Percentiles rank a stretch among this genome's conserved stretches.
phyloP scores from a whole-genome alignment of 1,139 yeast genomes.

The Lodderomyces theae region DNA sequence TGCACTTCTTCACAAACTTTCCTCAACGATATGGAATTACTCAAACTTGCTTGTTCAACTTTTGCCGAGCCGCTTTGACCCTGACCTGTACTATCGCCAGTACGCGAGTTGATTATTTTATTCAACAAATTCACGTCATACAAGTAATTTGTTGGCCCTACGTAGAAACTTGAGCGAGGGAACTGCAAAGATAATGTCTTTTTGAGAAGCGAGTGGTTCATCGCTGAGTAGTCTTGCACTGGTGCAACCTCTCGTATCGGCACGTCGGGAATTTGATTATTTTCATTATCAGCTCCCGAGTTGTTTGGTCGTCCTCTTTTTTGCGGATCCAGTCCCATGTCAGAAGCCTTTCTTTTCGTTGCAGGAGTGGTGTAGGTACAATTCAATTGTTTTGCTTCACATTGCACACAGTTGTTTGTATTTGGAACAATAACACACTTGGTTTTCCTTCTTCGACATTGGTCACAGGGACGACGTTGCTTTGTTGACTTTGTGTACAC shows the following conservation, averaged over 20 bases:
- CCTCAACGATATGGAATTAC: slow-evolving; percentile 55
- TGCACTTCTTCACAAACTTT: slow-evolving; percentile 66
- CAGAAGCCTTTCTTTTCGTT: slow-evolving; percentile 29
- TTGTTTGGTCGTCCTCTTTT: slow-evolving; percentile 17
- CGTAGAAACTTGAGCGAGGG: slow-evolving; percentile 73
- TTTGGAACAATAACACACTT: slow-evolving; percentile 64
- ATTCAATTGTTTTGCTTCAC: slow-evolving; percentile 64
- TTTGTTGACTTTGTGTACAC: slow-evolving; percentile 18
- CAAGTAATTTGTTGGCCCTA: slow-evolving; percentile 68
- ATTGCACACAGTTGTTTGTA: slow-evolving; percentile 59
- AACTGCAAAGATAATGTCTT: slow-evolving; percentile 55
- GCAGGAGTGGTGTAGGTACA: slow-evolving; percentile 52
- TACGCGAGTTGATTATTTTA: slow-evolving; percentile 46
- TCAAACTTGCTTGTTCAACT: slow-evolving; percentile 60
- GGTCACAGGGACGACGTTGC: slow-evolving; percentile 59
- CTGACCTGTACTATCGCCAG: slow-evolving; percentile 45
- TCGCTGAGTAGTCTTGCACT: slow-evolving; percentile 52
- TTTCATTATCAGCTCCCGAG: slow-evolving; percentile 10
- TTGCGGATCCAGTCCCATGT: slow-evolving; percentile 20
- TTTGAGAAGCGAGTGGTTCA: slow-evolving; percentile 46
- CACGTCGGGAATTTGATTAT: slow-evolving; percentile 47
- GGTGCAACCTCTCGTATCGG: slow-evolving; percentile 54
- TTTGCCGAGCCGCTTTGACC: background rate
- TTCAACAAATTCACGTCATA: slow-evolving; percentile 61
- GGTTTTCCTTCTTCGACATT: slow-evolving; percentile 63